Evolutionary conservation across 495 filamentous ascomycete species (phyloP).

Genomic region (Cairneyella variabilis): DNA sequence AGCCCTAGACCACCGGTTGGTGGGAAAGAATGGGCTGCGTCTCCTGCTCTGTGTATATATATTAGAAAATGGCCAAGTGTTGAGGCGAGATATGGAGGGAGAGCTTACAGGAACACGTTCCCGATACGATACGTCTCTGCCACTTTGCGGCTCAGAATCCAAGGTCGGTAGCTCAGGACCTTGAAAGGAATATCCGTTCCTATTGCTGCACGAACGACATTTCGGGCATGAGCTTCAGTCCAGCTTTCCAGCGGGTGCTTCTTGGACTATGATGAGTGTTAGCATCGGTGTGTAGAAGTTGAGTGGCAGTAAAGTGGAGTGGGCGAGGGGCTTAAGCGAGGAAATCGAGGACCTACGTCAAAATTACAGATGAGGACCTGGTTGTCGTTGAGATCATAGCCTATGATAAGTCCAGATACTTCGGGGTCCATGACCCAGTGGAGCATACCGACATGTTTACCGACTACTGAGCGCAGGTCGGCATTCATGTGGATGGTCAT

Average conservation of each 20-base stretch:
- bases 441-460: conserved; percentile 39
- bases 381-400: conserved; percentile 35
- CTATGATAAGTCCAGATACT: conserved; percentile 38
- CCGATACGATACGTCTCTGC: conserved; percentile 31
- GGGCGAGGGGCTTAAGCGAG: no score
- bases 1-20: conserved; percentile 33
- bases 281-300: no score
- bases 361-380: conserved; percentile 41
- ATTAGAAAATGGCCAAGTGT: neutral
- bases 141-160: conserved; percentile 38
- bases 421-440: conserved; percentile 42
- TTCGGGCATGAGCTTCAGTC: conserved; percentile 32
- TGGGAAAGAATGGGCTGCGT: conserved; percentile 32
- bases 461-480: conserved; percentile 32
- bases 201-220: conserved; percentile 32
- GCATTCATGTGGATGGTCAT: conserved; percentile 45
- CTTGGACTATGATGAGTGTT: conserved; percentile 13
- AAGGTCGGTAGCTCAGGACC: conserved; percentile 36
- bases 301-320: no score
- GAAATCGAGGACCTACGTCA: conserved; percentile 24
- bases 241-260: conserved; percentile 35
- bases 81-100: neutral
- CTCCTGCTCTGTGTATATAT: conserved; percentile 22
- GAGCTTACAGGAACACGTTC: conserved; percentile 35
- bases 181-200: conserved; percentile 33